A percentile compares a stretch with the other conserved stretches of the same genome.
Evolutionary conservation across 1,284 basidiomycete genomes (phyloP).

Genomic region (Schizophyllum amplum): DNA sequence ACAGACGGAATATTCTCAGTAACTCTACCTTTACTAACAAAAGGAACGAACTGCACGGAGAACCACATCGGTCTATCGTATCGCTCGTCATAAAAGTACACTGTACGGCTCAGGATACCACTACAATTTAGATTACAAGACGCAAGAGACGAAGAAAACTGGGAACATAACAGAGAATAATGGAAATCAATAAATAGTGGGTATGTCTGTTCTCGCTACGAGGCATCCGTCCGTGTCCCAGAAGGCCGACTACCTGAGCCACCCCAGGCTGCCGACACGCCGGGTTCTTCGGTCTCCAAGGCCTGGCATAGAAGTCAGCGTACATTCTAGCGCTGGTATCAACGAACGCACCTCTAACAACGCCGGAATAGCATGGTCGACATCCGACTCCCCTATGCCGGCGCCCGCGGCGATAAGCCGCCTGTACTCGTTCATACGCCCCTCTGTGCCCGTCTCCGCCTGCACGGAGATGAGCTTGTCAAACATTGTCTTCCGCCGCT

Average conservation of each 20-base stretch:
- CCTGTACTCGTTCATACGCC: constrained; percentile 82
- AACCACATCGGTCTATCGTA: too few relatives aligned
- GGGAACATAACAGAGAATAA: constrained; percentile 10
- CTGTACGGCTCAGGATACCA: not conserved
- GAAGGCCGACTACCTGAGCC: constrained; percentile 3
- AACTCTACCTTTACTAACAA: too few relatives aligned
- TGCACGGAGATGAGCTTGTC: constrained; percentile 65
- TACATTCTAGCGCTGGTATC: too few relatives aligned
- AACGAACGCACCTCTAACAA: constrained; percentile 62
- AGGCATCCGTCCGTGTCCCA: not conserved
- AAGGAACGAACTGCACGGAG: too few relatives aligned
- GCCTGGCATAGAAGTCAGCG: constrained; percentile 34
- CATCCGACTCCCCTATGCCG: constrained; percentile 77
- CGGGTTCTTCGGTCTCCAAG: constrained; percentile 65
- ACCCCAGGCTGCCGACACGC: constrained; percentile 40
- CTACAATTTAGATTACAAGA: constrained; percentile 9
- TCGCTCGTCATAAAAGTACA: not conserved
- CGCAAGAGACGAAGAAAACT: constrained; percentile 6
- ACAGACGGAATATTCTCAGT: too few relatives aligned
- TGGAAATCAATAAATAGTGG: not conserved
- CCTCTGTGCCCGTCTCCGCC: constrained; percentile 83
- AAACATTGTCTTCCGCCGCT: constrained; percentile 64
- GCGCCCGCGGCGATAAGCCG: constrained; percentile 82
- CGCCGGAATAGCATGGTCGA: constrained; percentile 79
- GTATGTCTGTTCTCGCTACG: not conserved